Evolutionary conservation across 1,139 yeast genomes (phyloP).

Genomic region (Diutina neorugosa): DNA sequence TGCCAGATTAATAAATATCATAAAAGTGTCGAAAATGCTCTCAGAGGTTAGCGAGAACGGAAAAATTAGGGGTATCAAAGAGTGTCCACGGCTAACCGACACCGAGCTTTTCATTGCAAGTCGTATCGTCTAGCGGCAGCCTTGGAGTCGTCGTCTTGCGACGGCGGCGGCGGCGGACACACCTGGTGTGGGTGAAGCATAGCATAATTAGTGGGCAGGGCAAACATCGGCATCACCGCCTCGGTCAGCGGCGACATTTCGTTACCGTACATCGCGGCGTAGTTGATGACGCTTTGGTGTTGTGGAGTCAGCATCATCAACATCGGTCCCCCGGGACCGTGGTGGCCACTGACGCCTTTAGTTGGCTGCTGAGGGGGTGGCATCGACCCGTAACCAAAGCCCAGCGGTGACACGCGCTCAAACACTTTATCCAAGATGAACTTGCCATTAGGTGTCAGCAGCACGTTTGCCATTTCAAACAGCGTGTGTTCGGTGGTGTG

Average conservation of each 20-base stretch:
- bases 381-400: neutral
- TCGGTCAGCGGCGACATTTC: neutral
- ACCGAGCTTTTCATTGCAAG: neutral
- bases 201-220: neutral
- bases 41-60: neutral
- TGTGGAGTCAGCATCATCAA: slow-evolving; percentile 4
- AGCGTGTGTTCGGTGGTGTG: slow-evolving; percentile 23
- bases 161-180: neutral
- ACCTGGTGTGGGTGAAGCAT: neutral
- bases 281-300: slow-evolving; percentile 1
- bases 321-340: neutral
- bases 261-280: neutral
- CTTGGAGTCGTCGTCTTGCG: neutral
- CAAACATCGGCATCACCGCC: neutral
- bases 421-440: slow-evolving; percentile 28
- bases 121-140: neutral
- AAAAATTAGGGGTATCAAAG: neutral
- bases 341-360: neutral
- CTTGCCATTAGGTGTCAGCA: slow-evolving; percentile 33
- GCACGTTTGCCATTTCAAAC: slow-evolving; percentile 22
- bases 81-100: neutral
- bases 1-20: neutral
- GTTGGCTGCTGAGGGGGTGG: neutral
- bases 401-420: slow-evolving; percentile 28
- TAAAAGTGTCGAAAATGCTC: neutral